Evolutionary conservation across 2,329 filamentous ascomycete genomes (phyloP), one percentile per base, ranked within the genome.

Genomic region (Aspergillus viridinutans): DNA sequence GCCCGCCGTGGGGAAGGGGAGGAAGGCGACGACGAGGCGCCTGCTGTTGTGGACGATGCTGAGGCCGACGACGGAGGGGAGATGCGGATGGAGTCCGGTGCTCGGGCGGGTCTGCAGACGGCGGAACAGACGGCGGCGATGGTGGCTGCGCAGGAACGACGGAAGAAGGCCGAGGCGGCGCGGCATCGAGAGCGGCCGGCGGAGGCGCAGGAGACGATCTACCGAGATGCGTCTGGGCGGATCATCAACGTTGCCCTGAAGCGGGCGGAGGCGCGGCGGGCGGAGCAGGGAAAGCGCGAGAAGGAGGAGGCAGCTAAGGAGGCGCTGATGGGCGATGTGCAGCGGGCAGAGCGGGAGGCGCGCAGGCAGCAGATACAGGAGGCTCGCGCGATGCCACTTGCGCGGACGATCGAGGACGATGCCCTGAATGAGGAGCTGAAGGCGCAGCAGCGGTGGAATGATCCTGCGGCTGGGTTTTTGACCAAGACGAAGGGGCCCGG

Each of bases 181-280:
- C 57, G 64, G 51, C 71, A 67, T 52, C 65, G 74, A 35, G 80
- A 76, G 57, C 77, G 60, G 14, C 67, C 64, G 38, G 72, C 73
- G 47, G 73, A 75, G 56, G 83, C 84, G 32, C 83, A 88, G 66
- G 91, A 97, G 75, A 96, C 93, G 0, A 92, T 97, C 25, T 97
- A 97, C 72, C 89, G 94, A 66, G 94, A 99, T 75, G 94, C 95
- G 10, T 94, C 90, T 3, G 94, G 94, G 12, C 84, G 92, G n/a
- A 87, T 96, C 55, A 92, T 99, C 61, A 96, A 99, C 69, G 85
- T 97, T 25, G 87, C 88, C 20, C 90, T 96, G 89, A 91, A 90
- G 74, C 84, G 92, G 25, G 92, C 91, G 21, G 92, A 97, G 73
- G 88, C 90, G 52, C 83, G 90, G n/a, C 84, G 85, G 51, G 90